These are phyloP conservation scores for Cryptosporidium sp. DNA, from an alignment of 169 alveolate genomes.

Conservation along the genomic window DNA sequence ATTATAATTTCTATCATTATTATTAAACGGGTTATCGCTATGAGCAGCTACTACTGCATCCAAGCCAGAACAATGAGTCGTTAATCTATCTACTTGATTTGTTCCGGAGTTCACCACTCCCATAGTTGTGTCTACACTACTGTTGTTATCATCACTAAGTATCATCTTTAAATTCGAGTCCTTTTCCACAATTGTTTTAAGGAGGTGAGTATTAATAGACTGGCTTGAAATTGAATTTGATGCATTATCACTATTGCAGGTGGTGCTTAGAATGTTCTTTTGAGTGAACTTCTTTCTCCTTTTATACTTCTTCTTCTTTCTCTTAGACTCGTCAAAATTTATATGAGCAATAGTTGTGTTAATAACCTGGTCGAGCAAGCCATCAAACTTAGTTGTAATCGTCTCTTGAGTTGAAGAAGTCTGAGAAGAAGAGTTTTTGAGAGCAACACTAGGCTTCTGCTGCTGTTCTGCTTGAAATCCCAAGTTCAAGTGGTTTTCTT, in stretches of 20 bases:
- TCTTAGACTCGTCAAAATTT: conserved; percentile 6
- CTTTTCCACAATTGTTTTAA: conserved; percentile 21
- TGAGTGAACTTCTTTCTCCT: conserved; percentile 2
- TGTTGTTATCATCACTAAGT: conserved; percentile 53
- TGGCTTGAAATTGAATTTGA: background rate
- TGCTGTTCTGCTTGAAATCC: background rate
- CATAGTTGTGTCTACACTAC: conserved; percentile 71
- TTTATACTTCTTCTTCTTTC: conserved; percentile 6
- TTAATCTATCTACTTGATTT: conserved; percentile 17
- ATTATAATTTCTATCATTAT: conserved; percentile 5
- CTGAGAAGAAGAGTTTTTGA: conserved; percentile 10
- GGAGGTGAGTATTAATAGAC: background rate
- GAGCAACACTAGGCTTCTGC: background rate
- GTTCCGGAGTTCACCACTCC: conserved; percentile 67
- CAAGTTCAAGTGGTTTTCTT: background rate
- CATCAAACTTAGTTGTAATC: conserved; percentile 10
- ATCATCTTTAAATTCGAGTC: conserved; percentile 16
- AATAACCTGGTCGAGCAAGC: conserved; percentile 18
- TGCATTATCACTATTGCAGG: background rate
- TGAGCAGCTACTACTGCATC: conserved; percentile 72
- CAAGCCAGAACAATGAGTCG: conserved; percentile 20
- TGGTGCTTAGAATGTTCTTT: background rate
- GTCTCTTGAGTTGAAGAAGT: conserved; percentile 28
- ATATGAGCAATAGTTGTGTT: conserved; percentile 22
- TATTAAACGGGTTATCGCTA: conserved; percentile 55